A percentile compares a stretch with the other conserved stretches of the same genome.
Conservation (phyloP, 1,139 yeast species). For the Suhomyces kunorum region DNA sequence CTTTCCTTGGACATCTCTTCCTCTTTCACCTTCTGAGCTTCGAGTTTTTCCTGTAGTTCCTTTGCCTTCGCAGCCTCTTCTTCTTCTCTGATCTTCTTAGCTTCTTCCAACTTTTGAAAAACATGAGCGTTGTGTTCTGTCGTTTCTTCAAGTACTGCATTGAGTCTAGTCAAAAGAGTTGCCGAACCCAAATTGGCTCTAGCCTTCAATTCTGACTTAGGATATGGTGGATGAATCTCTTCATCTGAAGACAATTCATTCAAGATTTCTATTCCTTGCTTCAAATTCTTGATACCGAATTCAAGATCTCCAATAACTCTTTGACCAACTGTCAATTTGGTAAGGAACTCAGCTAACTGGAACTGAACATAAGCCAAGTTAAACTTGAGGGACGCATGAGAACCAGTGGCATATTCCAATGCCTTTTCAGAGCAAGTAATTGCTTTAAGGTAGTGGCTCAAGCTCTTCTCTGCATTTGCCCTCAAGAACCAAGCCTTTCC, state of each 20-base stretch:
- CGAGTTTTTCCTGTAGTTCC: slow-evolving; percentile 41
- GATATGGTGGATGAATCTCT: slow-evolving; percentile 66
- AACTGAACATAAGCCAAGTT: slow-evolving; percentile 84
- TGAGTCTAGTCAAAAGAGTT: slow-evolving; percentile 72
- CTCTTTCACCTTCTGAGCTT: slow-evolving; percentile 46
- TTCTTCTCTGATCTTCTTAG: slow-evolving; percentile 63
- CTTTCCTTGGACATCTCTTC: slow-evolving; percentile 67
- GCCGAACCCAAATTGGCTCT: slow-evolving; percentile 83
- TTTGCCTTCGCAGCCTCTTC: slow-evolving; percentile 48
- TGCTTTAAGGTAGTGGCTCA: slow-evolving; percentile 60
- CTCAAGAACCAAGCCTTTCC: slow-evolving; percentile 92
- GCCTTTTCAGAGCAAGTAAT: slow-evolving; percentile 66
- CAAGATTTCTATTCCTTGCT: slow-evolving; percentile 62
- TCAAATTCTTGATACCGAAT: slow-evolving; percentile 56
- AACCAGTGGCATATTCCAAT: slow-evolving; percentile 35
- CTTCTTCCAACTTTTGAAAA: slow-evolving; percentile 67
- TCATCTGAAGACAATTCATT: slow-evolving; percentile 57
- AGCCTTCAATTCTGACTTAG: slow-evolving; percentile 75
- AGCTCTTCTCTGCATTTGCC: slow-evolving; percentile 67
- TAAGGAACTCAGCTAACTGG: slow-evolving; percentile 81
- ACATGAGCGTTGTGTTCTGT: slow-evolving; percentile 61
- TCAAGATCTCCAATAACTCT: slow-evolving; percentile 66
- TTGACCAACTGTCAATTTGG: slow-evolving; percentile 60
- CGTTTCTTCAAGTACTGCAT: slow-evolving; percentile 71
- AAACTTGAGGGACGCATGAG: slow-evolving; percentile 57